Evolutionary conservation across 345 rosid genomes (phyloP).

Genomic region (Eucalyptus marginata): DNA sequence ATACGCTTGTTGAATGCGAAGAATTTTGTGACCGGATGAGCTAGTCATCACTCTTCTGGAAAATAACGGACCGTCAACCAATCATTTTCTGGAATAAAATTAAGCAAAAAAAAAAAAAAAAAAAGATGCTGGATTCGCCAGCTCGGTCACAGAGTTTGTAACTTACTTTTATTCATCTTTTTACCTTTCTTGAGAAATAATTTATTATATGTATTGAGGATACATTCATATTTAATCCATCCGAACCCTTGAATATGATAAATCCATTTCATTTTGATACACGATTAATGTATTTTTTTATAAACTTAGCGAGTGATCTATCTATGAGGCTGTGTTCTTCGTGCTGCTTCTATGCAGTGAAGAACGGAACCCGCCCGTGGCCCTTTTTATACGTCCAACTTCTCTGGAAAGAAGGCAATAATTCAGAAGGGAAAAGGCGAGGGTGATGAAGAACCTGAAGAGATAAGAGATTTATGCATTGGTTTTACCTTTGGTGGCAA

Average conservation of each 20-base stretch:
- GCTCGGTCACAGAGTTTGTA: no score
- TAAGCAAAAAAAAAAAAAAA: no score
- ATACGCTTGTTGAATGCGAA: background rate
- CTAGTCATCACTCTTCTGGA: background rate
- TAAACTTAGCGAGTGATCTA: background rate
- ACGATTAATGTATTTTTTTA: background rate
- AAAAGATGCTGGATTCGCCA: no score
- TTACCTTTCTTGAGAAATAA: no score
- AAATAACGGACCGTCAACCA: no score
- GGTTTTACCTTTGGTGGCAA: background rate
- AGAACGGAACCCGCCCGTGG: background rate
- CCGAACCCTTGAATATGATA: accelerated
- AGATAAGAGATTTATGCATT: background rate
- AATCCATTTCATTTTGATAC: no score
- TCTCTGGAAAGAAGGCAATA: background rate
- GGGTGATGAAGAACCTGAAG: background rate
- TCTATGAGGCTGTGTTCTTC: background rate
- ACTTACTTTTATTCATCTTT: no score
- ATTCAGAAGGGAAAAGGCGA: background rate
- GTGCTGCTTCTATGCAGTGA: background rate
- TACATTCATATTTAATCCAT: no score
- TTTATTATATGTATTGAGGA: no score
- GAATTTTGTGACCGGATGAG: background rate
- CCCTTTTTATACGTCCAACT: background rate
- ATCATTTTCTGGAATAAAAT: no score